Percentiles rank a stretch among this genome's conserved stretches.
phyloP scores from a whole-genome alignment of 192 early-diverging fungal genomes.

The Coemansia sp. region DNA sequence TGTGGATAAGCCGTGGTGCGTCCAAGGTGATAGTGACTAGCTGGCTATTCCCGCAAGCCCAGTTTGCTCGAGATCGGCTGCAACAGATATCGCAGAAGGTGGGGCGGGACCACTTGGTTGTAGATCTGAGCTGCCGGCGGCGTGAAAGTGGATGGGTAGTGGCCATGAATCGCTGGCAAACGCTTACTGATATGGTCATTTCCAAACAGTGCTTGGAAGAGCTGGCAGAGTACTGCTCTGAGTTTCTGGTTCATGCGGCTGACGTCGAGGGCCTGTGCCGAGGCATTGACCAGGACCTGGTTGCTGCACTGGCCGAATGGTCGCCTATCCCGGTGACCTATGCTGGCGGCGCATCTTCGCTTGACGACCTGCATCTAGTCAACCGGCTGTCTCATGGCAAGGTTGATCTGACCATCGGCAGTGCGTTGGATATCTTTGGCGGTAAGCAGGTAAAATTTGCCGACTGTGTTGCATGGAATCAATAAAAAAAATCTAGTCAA shows the following conservation, averaged over 20 bases:
- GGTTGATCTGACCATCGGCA: constrained; percentile 93
- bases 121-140: constrained; percentile 73
- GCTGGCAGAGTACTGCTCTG: constrained; percentile 67
- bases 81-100: constrained; percentile 38
- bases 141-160: constrained; percentile 77
- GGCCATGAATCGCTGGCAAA: constrained; percentile 99
- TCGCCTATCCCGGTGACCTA: constrained; percentile 88
- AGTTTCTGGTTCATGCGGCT: constrained; percentile 96
- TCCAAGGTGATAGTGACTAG: constrained; percentile 96
- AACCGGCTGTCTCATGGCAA: constrained; percentile 71
- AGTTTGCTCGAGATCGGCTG: constrained; percentile 69
- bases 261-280: constrained; percentile 96
- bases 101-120: constrained; percentile 61
- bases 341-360: constrained; percentile 73
- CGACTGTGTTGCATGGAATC: constrained; percentile 79
- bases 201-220: constrained; percentile 57
- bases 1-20: constrained; percentile 86
- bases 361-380: constrained; percentile 79
- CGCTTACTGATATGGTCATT: constrained; percentile 83
- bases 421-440: constrained; percentile 97
- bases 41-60: constrained; percentile 83
- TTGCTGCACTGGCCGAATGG: constrained; percentile 77
- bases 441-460: constrained; percentile 76
- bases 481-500: constrained; percentile 14
- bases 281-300: constrained; percentile 89